Conservation (phyloP, 2,329 filamentous ascomycete genomes). For the Xylariaceae sp. region DNA sequence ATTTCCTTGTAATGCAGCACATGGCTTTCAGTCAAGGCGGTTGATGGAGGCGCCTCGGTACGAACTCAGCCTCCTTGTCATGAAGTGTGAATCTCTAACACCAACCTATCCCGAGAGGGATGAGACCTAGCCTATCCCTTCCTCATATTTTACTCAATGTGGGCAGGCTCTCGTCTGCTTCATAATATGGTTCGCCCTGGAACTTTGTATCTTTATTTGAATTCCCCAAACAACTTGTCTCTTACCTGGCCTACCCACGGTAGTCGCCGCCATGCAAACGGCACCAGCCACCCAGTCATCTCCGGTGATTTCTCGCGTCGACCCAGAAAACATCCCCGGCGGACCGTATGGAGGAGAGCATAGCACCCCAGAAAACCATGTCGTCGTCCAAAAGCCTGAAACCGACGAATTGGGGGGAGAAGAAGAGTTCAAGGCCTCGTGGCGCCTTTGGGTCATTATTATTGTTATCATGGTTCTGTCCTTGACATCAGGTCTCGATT, state of each 20-base stretch:
- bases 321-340: background rate
- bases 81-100: no score
- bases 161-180: no score
- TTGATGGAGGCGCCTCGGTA: no score
- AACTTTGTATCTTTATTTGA: no score
- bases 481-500: conserved; percentile 2
- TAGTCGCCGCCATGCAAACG: conserved; percentile 3
- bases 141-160: no score
- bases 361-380: background rate
- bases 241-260: conserved; percentile 1
- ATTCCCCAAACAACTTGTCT: conserved; percentile 1
- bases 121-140: no score
- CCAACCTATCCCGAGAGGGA: no score
- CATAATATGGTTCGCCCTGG: no score
- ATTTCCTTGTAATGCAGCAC: no score
- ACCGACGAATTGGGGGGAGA: no score
- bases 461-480: conserved; percentile 4
- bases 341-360: background rate
- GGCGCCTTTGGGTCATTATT: conserved; percentile 4
- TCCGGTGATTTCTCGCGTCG: conserved; percentile 1
- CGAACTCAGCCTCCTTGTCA: no score
- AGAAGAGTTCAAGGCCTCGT: conserved; percentile 7
- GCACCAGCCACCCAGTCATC: background rate
- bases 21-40: no score
- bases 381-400: conserved; percentile 3